Evolutionary conservation across 805 yeast species (phyloP).

Genomic region (Candida hispaniensis): DNA sequence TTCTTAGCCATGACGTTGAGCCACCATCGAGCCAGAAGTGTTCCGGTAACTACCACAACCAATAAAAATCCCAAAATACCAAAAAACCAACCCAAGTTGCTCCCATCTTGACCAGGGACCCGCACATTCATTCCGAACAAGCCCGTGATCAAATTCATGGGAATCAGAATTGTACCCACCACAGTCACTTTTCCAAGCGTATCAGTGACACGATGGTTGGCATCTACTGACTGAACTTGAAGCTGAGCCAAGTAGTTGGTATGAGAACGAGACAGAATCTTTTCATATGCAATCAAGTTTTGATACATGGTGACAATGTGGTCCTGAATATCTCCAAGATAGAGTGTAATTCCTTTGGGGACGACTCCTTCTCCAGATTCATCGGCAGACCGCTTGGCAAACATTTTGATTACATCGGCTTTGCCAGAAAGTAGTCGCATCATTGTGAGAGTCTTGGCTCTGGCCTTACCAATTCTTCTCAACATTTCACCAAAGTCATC

Average conservation of each 20-base stretch:
- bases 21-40: slow-evolving; percentile 17
- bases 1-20: slow-evolving; percentile 16
- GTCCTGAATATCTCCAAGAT: slow-evolving; percentile 92
- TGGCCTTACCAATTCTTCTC: slow-evolving; percentile 73
- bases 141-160: slow-evolving; percentile 87
- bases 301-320: slow-evolving; percentile 95
- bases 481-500: slow-evolving; percentile 67
- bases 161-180: slow-evolving; percentile 81
- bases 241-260: slow-evolving; percentile 86
- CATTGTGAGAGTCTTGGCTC: slow-evolving; percentile 85
- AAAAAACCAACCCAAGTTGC: slow-evolving; percentile 51
- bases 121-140: slow-evolving; percentile 93
- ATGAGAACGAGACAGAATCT: slow-evolving; percentile 85
- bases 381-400: slow-evolving; percentile 90
- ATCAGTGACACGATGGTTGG: slow-evolving; percentile 76
- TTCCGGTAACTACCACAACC: slow-evolving; percentile 14
- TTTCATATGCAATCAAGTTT: slow-evolving; percentile 79
- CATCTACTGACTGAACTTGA: slow-evolving; percentile 82
- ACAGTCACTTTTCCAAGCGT: slow-evolving; percentile 83
- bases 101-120: slow-evolving; percentile 59
- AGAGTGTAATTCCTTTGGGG: slow-evolving; percentile 82
- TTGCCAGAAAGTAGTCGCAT: slow-evolving; percentile 84
- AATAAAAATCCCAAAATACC: slow-evolving; percentile 34
- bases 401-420: slow-evolving; percentile 94
- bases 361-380: slow-evolving; percentile 45